phyloP scores from a whole-genome alignment of 352 stramenopile genomes.

The Globisporangium middletonii region DNA sequence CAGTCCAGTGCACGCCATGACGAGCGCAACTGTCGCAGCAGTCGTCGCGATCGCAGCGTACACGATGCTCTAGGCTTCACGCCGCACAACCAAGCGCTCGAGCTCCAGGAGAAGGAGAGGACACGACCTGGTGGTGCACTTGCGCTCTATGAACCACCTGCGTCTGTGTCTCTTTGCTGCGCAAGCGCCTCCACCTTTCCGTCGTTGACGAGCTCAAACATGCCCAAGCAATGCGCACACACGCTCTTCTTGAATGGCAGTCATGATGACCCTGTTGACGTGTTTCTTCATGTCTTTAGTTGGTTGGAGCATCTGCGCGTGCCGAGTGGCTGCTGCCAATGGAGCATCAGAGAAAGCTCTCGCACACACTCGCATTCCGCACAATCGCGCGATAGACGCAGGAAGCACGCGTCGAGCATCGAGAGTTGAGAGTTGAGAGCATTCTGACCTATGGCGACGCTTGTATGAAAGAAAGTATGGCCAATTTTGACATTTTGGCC shows the following conservation, averaged over 20 bases:
- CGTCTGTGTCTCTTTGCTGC: background rate
- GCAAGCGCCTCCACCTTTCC: no score
- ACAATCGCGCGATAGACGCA: background rate
- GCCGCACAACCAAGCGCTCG: no score
- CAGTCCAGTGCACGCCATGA: background rate
- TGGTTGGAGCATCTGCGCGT: background rate
- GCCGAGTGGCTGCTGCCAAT: no score
- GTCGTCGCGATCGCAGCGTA: conserved; percentile 1
- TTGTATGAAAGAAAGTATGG: no score
- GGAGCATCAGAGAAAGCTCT: no score
- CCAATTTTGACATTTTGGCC: background rate
- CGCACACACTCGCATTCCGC: no score
- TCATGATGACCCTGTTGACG: background rate
- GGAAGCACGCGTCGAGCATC: background rate
- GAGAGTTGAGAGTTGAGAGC: background rate
- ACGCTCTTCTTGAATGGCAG: no score
- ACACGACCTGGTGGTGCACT: background rate
- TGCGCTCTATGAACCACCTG: background rate
- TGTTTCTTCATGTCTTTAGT: background rate
- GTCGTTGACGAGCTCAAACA: background rate
- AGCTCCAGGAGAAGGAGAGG: background rate
- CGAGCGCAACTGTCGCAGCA: conserved; percentile 3
- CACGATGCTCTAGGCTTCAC: background rate
- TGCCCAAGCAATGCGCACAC: no score
- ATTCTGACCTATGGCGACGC: no score